Percentiles rank a stretch among this genome's conserved stretches.
These are phyloP conservation scores for Phytophthora citricola DNA, from an alignment of 352 stramenopile genomes.

Conservation along the genomic window DNA sequence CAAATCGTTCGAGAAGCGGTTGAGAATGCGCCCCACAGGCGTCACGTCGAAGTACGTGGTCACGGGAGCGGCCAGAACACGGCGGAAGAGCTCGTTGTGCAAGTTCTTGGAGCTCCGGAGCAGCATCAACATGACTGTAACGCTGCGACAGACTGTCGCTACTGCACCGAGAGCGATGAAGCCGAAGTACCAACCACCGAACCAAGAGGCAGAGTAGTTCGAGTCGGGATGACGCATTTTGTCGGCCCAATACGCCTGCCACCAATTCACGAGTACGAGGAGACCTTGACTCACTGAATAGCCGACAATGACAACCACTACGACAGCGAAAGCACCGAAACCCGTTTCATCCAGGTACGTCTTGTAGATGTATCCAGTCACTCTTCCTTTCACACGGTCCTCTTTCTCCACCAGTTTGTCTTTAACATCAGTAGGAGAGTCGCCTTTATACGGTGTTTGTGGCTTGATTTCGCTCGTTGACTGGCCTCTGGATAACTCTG, in stretches of 20 bases:
- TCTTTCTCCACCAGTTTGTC: conserved; percentile 32
- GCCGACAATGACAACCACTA: conserved; percentile 11
- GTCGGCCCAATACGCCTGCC: conserved; percentile 47
- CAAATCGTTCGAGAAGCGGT: conserved; percentile 64
- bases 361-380: conserved; percentile 35
- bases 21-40: conserved; percentile 57
- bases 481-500: conserved; percentile 23
- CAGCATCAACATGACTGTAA: conserved; percentile 33
- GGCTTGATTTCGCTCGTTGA: neutral
- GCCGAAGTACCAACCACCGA: conserved; percentile 46
- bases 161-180: conserved; percentile 40
- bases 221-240: conserved; percentile 22
- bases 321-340: conserved; percentile 24
- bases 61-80: conserved; percentile 50
- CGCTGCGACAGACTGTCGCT: conserved; percentile 25
- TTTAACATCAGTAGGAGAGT: neutral
- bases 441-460: neutral
- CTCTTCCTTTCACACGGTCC: conserved; percentile 41
- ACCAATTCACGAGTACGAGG: conserved; percentile 46
- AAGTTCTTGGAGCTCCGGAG: conserved; percentile 39
- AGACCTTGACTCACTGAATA: conserved; percentile 35
- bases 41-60: conserved; percentile 66
- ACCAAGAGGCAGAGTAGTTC: conserved; percentile 20
- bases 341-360: conserved; percentile 46
- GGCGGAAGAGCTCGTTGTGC: conserved; percentile 45